Percentiles rank a stretch among this genome's conserved stretches.
These are phyloP conservation scores for Xylariaceae sp. DNA, from an alignment of 2,329 filamentous ascomycete species.

Conservation along the genomic window DNA sequence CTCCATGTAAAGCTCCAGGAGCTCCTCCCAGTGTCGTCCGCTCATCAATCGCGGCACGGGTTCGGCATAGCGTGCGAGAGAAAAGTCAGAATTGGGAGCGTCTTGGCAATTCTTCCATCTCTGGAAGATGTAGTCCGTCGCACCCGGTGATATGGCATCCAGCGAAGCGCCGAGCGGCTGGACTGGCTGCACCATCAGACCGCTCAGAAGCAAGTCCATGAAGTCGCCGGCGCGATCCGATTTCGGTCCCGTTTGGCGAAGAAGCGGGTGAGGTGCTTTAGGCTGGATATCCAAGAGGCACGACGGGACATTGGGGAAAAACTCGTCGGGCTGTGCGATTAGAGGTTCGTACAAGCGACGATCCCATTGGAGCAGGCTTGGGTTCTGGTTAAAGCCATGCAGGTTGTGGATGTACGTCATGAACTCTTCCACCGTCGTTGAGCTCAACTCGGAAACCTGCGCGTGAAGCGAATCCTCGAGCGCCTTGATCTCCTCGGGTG, in stretches of 20 bases:
- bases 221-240: conserved; percentile 42
- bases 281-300: conserved; percentile 65
- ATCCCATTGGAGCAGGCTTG: conserved; percentile 61
- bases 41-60: conserved; percentile 47
- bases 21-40: conserved; percentile 49
- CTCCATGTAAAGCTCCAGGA: conserved; percentile 55
- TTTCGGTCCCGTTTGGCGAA: conserved; percentile 42
- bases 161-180: conserved; percentile 41
- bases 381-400: conserved; percentile 44
- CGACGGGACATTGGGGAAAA: conserved; percentile 56
- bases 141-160: conserved; percentile 54
- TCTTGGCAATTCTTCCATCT: conserved; percentile 48
- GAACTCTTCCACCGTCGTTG: conserved; percentile 32
- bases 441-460: too few relatives aligned
- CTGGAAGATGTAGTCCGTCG: conserved; percentile 47
- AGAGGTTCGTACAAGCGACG: conserved; percentile 67
- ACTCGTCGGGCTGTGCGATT: conserved; percentile 51
- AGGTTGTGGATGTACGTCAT: conserved; percentile 47
- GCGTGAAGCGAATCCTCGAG: background rate
- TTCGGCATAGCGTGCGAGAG: conserved; percentile 35
- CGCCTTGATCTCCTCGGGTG: background rate
- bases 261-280: conserved; percentile 43
- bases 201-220: conserved; percentile 47
- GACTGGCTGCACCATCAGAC: conserved; percentile 35
- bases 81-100: conserved; percentile 41